Base-by-base conservation (phyloP, 495 filamentous ascomycete genomes). In the Umbilicaria muhlenbergii region DNA sequence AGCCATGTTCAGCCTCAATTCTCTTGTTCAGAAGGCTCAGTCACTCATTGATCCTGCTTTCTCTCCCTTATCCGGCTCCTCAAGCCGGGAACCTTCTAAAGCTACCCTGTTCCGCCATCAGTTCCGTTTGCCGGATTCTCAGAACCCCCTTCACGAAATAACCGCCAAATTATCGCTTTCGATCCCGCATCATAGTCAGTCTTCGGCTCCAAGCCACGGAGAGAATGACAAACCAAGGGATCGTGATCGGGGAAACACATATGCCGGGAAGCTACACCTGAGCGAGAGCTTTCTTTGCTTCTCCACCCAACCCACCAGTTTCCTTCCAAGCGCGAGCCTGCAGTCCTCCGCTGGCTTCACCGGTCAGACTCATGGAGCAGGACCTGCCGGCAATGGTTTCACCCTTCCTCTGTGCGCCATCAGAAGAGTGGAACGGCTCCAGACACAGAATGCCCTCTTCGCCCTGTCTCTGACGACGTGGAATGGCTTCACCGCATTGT, bases 281-380 rank as follows among this genome's bases (percentile, higher is more conserved):
- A 94, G 86, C 58, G 89, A 98, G 58, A 75, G 80, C 52, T 98
- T 81, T 58, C 75, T 98, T 39, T 95, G 86, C 69, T 96, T 98
- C 66, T 92, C 86, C 0, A 95, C 88, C 13, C 87, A 89, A 41
- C 79, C 83, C 1, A 84, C 86, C 3, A 91, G 84, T 62, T 94
- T 95, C 58, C 59, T 81, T 42, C 83, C 73, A 39, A 78, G 80
- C 1, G 80, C 88, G 0, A 92, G 75, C 54, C 68, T 74, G 3
- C 77, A 73, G 49, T 75, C 80, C 3, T 87, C 86, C 1, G 83
- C 75, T 19, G 67, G 74, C 21, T 93, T 86, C 63, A 87, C 83
- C 12, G 87, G 87, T 8, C 83, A 89, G 48, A 93, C 86, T 12
- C 81, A 91, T 53, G 86, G 86, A 13, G 82, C 83, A 14, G 87